Evolutionary conservation across 192 early-diverging fungal genomes (phyloP).

Genomic region (Entomortierella lignicola): DNA sequence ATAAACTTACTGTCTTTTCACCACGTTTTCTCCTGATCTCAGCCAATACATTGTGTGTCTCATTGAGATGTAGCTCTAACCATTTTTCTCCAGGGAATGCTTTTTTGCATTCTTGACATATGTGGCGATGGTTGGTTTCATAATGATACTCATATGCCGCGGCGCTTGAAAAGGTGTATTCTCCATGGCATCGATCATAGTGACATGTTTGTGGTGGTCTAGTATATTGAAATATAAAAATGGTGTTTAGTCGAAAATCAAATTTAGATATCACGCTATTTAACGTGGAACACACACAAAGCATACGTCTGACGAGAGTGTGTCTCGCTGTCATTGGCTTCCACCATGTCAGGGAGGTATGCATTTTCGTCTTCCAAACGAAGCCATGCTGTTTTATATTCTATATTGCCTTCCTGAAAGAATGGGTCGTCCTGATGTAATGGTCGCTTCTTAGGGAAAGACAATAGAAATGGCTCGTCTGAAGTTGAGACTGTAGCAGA

Average conservation of each 20-base stretch:
- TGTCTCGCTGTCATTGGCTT: neutral
- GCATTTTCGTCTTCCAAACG: slow-evolving; percentile 28
- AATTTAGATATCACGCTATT: no score
- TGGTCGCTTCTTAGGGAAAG: slow-evolving; percentile 20
- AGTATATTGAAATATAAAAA: slow-evolving; percentile 6
- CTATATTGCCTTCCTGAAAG: slow-evolving; percentile 42
- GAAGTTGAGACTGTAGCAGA: no score
- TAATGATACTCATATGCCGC: slow-evolving; percentile 64
- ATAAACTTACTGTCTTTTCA: slow-evolving; percentile 58
- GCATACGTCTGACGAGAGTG: neutral
- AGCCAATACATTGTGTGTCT: slow-evolving; percentile 60
- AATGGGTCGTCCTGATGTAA: slow-evolving; percentile 47
- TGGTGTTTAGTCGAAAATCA: neutral
- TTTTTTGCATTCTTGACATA: slow-evolving; percentile 59
- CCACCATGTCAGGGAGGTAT: slow-evolving; percentile 21
- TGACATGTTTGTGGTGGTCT: slow-evolving; percentile 25
- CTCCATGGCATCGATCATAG: slow-evolving; percentile 30
- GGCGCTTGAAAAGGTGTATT: slow-evolving; percentile 42
- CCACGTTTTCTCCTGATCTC: slow-evolving; percentile 60
- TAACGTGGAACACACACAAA: no score
- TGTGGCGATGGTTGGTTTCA: slow-evolving; percentile 60
- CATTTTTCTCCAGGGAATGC: slow-evolving; percentile 60
- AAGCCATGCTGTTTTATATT: slow-evolving; percentile 51
- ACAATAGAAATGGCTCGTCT: no score
- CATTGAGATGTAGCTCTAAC: slow-evolving; percentile 61